Percentiles rank a stretch among this genome's conserved stretches.
phyloP scores from a whole-genome alignment of 306 rosid genomes.

The Casuarina glauca region DNA sequence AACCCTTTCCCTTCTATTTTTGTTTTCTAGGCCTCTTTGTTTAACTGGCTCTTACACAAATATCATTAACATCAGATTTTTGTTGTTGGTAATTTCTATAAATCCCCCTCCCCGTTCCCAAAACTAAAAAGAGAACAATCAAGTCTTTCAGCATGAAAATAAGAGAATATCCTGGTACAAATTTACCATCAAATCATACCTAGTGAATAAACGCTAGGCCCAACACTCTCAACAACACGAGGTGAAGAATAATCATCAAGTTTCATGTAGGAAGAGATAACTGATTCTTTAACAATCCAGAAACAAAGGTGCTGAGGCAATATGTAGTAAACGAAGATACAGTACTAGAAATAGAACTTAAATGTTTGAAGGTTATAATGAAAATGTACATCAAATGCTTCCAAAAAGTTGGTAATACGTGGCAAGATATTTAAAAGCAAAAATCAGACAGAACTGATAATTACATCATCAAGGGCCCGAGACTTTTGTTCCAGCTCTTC shows the following conservation, averaged over 20 bases:
- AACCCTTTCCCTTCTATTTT: background rate
- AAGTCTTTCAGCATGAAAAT: background rate
- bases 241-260: background rate
- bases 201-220: background rate
- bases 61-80: background rate
- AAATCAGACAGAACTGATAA: slow-evolving; percentile 17
- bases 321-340: background rate
- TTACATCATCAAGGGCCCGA: slow-evolving; percentile 87
- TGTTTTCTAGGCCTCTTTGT: background rate
- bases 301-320: background rate
- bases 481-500: slow-evolving; percentile 76
- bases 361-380: background rate
- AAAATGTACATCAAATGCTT: slow-evolving; percentile 11
- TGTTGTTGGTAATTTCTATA: background rate
- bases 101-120: background rate
- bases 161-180: background rate
- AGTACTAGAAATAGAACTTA: background rate
- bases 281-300: background rate
- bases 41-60: background rate
- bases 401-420: slow-evolving; percentile 3
- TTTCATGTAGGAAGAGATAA: background rate
- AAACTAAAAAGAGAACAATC: background rate
- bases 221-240: background rate
- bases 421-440: slow-evolving; percentile 29
- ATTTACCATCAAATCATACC: background rate